Base-by-base conservation (phyloP, 768 basidiomycete genomes). In the Multifurca ochricompacta region DNA sequence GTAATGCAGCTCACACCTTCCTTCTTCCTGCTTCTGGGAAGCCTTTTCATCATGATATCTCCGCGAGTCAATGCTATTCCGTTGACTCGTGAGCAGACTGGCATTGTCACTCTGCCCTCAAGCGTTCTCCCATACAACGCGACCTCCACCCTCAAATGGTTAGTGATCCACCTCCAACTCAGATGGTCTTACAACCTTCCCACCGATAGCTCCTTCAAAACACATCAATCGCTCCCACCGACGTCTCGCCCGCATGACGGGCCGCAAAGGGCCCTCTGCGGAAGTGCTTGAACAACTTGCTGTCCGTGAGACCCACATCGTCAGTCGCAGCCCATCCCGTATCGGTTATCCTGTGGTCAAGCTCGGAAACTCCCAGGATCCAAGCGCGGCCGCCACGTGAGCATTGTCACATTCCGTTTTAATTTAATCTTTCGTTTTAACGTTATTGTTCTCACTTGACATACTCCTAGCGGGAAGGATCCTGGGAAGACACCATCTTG, bases 221-320 rank as follows among this genome's bases (percentile, higher is more conserved):
- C 75, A 82, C 62, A 77, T 85, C 58, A 89, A 87, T 67, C 81
- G 79, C 46, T 74, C 76, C 48, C 69, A 78, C 50, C 75, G 73
- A 53, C 83, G 87, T 48, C 74, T 81, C 47, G 84, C 86, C 7
- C 80, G 76, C 45, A 85, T 89, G 81, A 79, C 78, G 4, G 80
- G 83, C 13, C 78, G 76, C 35, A 69, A 69, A 19, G 74, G 64
- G 7, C 83, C 82, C 6, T 71, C 77, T 19, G 70, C 70, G 13
- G 70, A 71, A 23, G 71, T 74, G 14, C 74, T 87, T 35, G 69
- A 60, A 7, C 74, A 71, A 54, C 64, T 82, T 37, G 63, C 70
- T 51, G 71, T 73, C 59, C 74, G 77, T 37, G 51, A 76, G n/a
- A 43, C 39, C 1, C 25, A 18, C 45, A 46, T 57, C n/a, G 3